These are phyloP conservation scores for Penicillium cataractarum DNA, from an alignment of 495 filamentous ascomycete species.

Conservation along the genomic window DNA sequence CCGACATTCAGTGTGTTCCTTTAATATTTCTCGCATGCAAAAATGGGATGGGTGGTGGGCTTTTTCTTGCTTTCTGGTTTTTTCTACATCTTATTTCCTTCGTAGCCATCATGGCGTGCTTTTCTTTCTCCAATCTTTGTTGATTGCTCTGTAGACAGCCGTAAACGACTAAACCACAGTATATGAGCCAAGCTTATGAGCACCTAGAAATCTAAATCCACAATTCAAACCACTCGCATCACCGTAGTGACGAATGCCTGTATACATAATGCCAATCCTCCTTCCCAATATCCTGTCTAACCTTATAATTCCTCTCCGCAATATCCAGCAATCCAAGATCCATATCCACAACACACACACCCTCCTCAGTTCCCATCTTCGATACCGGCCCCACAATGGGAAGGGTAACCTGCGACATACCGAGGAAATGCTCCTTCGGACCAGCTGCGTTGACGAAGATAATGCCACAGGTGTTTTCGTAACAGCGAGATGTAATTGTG, in stretches of 20 bases:
- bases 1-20: too few species aligned
- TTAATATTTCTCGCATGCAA: too few species aligned
- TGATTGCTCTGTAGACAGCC: too few species aligned
- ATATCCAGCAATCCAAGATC: conserved; percentile 71
- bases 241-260: conserved; percentile 29
- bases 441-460: conserved; percentile 79
- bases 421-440: conserved; percentile 54
- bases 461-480: conserved; percentile 79
- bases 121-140: too few species aligned
- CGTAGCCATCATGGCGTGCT: too few species aligned
- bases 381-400: conserved; percentile 71
- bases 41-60: too few species aligned
- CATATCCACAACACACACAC: conserved; percentile 73
- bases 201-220: too few species aligned
- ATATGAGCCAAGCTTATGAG: too few species aligned
- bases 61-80: too few species aligned
- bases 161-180: too few species aligned
- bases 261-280: conserved; percentile 85
- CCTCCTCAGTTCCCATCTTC: conserved; percentile 66
- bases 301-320: conserved; percentile 81
- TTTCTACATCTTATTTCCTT: too few species aligned
- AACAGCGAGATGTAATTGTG: conserved; percentile 68
- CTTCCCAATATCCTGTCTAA: conserved; percentile 68
- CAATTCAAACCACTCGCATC: background rate
- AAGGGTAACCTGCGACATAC: conserved; percentile 72